A percentile compares a stretch with the other conserved stretches of the same genome.
phyloP scores from a whole-genome alignment of 2,329 filamentous ascomycete species.

The Colletotrichum sojae region DNA sequence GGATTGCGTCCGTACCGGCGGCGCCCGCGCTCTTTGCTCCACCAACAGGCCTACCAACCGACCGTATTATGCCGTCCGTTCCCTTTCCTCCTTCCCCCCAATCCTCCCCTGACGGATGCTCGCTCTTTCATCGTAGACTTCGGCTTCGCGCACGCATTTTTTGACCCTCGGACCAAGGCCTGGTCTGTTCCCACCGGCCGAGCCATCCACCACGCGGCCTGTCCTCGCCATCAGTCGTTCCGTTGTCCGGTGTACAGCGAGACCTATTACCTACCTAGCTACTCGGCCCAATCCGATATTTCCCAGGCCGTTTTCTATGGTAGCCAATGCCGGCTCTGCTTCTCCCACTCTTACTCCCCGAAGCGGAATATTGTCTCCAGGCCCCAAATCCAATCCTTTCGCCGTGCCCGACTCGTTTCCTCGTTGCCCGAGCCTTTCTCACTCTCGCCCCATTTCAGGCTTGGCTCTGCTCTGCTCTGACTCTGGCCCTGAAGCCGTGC shows the following conservation, averaged over 20 bases:
- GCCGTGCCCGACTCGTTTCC: slow-evolving; percentile 6
- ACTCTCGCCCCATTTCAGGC: slow-evolving; percentile 1
- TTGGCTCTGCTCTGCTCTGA: slow-evolving; percentile 1
- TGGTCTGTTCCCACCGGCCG: slow-evolving; percentile 31
- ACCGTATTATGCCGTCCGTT: slow-evolving; percentile 13
- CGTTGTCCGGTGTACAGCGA: slow-evolving; percentile 6
- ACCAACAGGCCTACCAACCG: background rate
- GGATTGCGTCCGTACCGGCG: slow-evolving; percentile 8
- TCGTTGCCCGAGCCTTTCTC: background rate
- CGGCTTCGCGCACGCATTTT: slow-evolving; percentile 15
- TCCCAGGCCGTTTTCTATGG: background rate
- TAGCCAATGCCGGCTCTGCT: slow-evolving; percentile 13
- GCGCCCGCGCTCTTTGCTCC: background rate
- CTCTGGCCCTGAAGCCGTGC: slow-evolving; percentile 24
- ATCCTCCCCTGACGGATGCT: background rate
- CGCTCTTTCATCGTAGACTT: slow-evolving; percentile 4
- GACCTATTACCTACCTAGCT: background rate
- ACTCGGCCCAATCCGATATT: slow-evolving; percentile 1
- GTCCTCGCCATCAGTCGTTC: background rate
- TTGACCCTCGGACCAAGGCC: slow-evolving; percentile 27
- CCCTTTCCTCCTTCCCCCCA: background rate
- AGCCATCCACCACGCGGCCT: slow-evolving; percentile 20
- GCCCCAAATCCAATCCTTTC: slow-evolving; percentile 13
- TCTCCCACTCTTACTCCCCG: slow-evolving; percentile 10
- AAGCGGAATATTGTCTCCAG: slow-evolving; percentile 10